Conservation (phyloP, 2,329 filamentous ascomycete genomes). For the Paraphoma sp. region DNA sequence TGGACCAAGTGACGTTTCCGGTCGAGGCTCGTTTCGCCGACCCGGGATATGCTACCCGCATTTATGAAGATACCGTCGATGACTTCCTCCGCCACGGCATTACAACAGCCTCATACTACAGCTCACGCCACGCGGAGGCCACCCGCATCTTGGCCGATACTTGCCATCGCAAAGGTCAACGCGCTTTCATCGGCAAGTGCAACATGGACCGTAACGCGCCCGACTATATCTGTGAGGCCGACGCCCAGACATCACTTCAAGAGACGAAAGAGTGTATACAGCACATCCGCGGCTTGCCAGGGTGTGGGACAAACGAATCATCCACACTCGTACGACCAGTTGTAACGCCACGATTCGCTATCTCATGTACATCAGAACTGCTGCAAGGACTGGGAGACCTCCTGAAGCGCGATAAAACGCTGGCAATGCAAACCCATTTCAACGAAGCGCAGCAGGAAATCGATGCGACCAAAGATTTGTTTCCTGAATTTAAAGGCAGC, state of each 20-base stretch:
- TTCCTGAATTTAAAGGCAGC: slow-evolving; percentile 59
- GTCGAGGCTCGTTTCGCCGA: slow-evolving; percentile 68
- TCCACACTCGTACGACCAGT: slow-evolving; percentile 35
- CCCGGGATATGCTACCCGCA: slow-evolving; percentile 55
- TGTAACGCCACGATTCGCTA: slow-evolving; percentile 61
- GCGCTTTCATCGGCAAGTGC: slow-evolving; percentile 68
- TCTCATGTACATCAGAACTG: slow-evolving; percentile 63
- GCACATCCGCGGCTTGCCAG: slow-evolving; percentile 21
- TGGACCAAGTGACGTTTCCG: slow-evolving; percentile 69
- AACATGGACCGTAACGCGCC: slow-evolving; percentile 64
- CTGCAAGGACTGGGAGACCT: slow-evolving; percentile 64
- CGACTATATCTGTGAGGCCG: slow-evolving; percentile 35
- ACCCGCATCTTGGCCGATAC: slow-evolving; percentile 64
- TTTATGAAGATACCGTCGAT: slow-evolving; percentile 50
- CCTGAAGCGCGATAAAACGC: slow-evolving; percentile 51
- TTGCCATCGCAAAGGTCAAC: slow-evolving; percentile 61
- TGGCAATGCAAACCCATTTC: slow-evolving; percentile 72
- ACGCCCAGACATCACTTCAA: slow-evolving; percentile 11
- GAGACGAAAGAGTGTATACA: slow-evolving; percentile 33
- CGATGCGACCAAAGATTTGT: slow-evolving; percentile 60
- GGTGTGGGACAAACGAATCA: not conserved
- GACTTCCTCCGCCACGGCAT: slow-evolving; percentile 68
- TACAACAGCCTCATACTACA: slow-evolving; percentile 68
- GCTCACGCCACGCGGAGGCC: slow-evolving; percentile 62
- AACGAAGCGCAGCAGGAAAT: slow-evolving; percentile 70